These are phyloP conservation scores for Rubia tinctorum DNA, from an alignment of 305 asterid species.

Conservation along the genomic window DNA sequence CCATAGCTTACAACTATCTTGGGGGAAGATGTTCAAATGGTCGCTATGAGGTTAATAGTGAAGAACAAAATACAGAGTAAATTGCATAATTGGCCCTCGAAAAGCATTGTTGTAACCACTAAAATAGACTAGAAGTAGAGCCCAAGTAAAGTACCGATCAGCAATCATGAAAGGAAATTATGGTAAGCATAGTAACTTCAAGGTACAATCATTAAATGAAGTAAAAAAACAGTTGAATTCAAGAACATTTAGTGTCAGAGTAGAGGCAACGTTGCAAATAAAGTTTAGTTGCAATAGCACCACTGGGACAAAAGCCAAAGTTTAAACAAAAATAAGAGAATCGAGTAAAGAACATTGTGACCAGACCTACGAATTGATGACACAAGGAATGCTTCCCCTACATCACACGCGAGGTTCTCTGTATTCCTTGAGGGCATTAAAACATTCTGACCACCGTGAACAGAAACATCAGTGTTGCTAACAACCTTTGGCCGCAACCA, in stretches of 20 bases:
- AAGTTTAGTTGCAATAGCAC: not conserved
- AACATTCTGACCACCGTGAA: slow-evolving; percentile 59
- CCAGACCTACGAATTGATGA: slow-evolving; percentile 81
- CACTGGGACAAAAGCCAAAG: slow-evolving; percentile 3
- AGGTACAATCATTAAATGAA: not conserved
- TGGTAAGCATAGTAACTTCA: not conserved
- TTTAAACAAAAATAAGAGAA: slow-evolving; percentile 14
- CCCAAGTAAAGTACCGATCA: not conserved
- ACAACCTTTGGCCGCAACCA: slow-evolving; percentile 90
- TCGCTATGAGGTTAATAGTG: not conserved
- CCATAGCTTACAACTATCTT: not conserved
- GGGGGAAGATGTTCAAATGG: not conserved
- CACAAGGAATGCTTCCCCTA: slow-evolving; percentile 83
- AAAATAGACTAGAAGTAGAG: not conserved
- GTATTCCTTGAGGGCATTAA: slow-evolving; percentile 57
- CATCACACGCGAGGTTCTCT: slow-evolving; percentile 64
- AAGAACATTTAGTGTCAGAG: not conserved
- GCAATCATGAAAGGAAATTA: not conserved
- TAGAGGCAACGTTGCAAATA: not conserved
- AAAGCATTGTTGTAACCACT: slow-evolving; percentile 6
- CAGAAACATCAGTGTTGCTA: slow-evolving; percentile 49
- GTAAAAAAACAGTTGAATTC: not conserved
- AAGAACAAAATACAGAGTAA: not conserved
- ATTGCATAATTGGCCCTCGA: not conserved
- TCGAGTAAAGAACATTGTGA: slow-evolving; percentile 22